A percentile compares a stretch with the other conserved stretches of the same genome.
These are phyloP conservation scores for Vanrija sp. DNA, from an alignment of 1,284 basidiomycete species.

Conservation along the genomic window DNA sequence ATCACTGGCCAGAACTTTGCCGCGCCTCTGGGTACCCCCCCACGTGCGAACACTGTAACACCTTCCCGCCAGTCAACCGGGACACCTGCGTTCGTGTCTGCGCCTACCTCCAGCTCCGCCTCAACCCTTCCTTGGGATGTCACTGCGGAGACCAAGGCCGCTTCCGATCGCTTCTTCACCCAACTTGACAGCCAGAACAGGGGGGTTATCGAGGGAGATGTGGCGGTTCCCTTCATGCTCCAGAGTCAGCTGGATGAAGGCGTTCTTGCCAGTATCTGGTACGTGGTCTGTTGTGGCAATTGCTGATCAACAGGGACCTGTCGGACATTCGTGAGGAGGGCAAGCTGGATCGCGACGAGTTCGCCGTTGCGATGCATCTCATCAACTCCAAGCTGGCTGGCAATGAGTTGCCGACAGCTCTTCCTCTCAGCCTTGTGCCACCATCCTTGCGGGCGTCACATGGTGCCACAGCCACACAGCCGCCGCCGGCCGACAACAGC, in stretches of 20 bases:
- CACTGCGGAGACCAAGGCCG: constrained; percentile 72
- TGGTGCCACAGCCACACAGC: not conserved
- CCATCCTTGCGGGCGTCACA: constrained; percentile 51
- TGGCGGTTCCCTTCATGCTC: constrained; percentile 94
- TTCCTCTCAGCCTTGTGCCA: constrained; percentile 75
- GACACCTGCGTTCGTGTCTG: constrained; percentile 22
- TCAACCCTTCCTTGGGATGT: constrained; percentile 69
- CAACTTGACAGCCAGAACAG: constrained; percentile 69
- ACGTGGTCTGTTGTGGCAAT: constrained; percentile 32
- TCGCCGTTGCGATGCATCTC: constrained; percentile 93
- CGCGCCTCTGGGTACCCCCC: constrained; percentile 10
- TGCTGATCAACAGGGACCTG: constrained; percentile 67
- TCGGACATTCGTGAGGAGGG: constrained; percentile 88
- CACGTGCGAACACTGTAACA: constrained; percentile 14
- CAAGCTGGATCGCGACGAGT: constrained; percentile 81
- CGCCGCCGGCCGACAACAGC: constrained; percentile 2
- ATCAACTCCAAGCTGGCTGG: constrained; percentile 85
- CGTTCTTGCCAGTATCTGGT: constrained; percentile 88
- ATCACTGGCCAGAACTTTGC: constrained; percentile 47
- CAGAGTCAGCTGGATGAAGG: constrained; percentile 83
- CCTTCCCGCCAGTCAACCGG: constrained; percentile 33
- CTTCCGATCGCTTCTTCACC: constrained; percentile 77
- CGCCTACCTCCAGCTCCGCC: constrained; percentile 12
- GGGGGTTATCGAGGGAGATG: constrained; percentile 86
- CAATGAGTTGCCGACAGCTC: constrained; percentile 67